phyloP scores from a whole-genome alignment of 768 basidiomycete genomes.

The Hericium alpestre region DNA sequence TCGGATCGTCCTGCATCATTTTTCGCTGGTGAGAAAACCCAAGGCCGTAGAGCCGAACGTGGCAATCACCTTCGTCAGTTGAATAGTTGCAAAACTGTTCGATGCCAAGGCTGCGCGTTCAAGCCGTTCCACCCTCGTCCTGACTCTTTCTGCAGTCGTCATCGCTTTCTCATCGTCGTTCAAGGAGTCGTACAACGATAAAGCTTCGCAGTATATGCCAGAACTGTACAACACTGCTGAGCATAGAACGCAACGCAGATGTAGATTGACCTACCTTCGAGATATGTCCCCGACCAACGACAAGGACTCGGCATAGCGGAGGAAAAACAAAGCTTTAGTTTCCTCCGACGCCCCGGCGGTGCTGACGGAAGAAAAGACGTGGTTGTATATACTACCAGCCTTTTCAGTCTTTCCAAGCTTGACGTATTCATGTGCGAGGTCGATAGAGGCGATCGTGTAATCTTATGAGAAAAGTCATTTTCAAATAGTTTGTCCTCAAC shows the following conservation, averaged over 20 bases:
- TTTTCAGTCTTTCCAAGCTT: slow-evolving; percentile 65
- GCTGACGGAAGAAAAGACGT: slow-evolving; percentile 36
- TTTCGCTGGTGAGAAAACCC: no score
- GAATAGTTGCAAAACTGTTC: slow-evolving; percentile 56
- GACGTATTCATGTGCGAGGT: slow-evolving; percentile 72
- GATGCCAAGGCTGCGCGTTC: slow-evolving; percentile 69
- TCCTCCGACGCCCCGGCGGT: slow-evolving; percentile 39
- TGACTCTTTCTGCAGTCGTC: slow-evolving; percentile 47
- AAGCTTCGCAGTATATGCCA: slow-evolving; percentile 51
- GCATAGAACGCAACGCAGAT: not conserved
- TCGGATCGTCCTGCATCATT: slow-evolving; percentile 45
- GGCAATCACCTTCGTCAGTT: slow-evolving; percentile 46
- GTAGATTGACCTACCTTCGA: slow-evolving; percentile 37
- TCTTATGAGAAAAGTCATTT: slow-evolving; percentile 26
- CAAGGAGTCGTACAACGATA: slow-evolving; percentile 32
- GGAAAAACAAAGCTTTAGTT: slow-evolving; percentile 39
- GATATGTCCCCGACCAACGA: slow-evolving; percentile 47
- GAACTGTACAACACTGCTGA: slow-evolving; percentile 23
- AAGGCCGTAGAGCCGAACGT: no score
- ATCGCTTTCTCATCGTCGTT: slow-evolving; percentile 34
- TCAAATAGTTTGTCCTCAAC: not conserved
- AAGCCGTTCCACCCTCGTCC: slow-evolving; percentile 44
- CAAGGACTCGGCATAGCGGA: slow-evolving; percentile 59
- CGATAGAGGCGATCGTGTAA: slow-evolving; percentile 52
- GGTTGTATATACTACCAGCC: slow-evolving; percentile 56